phyloP scores from a whole-genome alignment of 768 basidiomycete genomes.

The Termitomyces eurrhizus region DNA sequence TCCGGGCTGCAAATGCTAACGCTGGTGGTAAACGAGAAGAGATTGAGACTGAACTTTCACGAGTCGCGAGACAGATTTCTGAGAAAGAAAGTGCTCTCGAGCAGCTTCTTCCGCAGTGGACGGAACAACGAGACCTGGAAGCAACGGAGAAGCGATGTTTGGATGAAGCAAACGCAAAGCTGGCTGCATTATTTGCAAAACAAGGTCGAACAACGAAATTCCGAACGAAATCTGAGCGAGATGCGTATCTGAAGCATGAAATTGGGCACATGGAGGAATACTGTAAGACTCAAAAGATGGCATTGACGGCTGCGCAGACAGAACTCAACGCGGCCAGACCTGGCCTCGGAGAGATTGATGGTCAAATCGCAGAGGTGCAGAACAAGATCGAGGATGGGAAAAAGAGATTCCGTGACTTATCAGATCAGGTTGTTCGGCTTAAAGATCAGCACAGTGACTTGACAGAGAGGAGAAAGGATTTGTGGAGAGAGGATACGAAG shows the following conservation, averaged over 20 bases:
- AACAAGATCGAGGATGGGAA: constrained; percentile 64
- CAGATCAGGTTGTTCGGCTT: constrained; percentile 53
- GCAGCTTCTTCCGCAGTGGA: constrained; percentile 72
- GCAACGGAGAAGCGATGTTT: constrained; percentile 58
- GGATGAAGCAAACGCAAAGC: constrained; percentile 67
- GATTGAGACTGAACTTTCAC: constrained; percentile 60
- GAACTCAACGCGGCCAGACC: constrained; percentile 47
- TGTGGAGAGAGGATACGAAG: constrained; percentile 95
- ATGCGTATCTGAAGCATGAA: constrained; percentile 77
- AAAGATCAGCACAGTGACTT: constrained; percentile 68
- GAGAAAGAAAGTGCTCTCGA: constrained; percentile 59
- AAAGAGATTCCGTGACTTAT: constrained; percentile 49
- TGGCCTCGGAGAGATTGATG: constrained; percentile 54
- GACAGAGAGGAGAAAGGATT: constrained; percentile 81
- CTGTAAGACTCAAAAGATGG: constrained; percentile 48
- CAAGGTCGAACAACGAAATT: constrained; percentile 88
- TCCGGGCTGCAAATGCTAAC: constrained; percentile 59
- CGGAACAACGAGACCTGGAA: constrained; percentile 47
- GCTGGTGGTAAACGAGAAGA: constrained; percentile 62
- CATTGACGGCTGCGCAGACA: constrained; percentile 47
- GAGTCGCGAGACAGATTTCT: constrained; percentile 55
- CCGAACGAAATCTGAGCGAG: constrained; percentile 77
- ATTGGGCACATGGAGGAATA: constrained; percentile 67
- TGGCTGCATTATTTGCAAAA: constrained; percentile 81
- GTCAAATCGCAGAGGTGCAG: constrained; percentile 51